Evolutionary conservation across 2,329 filamentous ascomycete species (phyloP), one percentile per base, ranked within the genome.

Genomic region (Bipolaris gigantea): DNA sequence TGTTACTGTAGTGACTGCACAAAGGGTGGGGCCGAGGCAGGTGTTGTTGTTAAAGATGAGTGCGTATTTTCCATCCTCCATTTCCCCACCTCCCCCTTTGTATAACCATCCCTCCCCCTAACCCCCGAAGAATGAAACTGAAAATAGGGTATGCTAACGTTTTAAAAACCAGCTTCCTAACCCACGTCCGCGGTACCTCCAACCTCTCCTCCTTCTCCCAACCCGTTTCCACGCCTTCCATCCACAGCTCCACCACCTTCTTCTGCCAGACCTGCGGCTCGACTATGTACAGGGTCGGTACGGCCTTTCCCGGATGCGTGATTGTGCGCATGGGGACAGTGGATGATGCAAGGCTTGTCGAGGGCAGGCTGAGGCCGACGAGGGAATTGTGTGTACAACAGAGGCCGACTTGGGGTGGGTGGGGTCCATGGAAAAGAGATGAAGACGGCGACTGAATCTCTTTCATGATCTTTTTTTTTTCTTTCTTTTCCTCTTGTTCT

Each of bases 1-100:
- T 87, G 84, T 70, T 77, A 87, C 73, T 87, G 85, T 66, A 66
- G 73, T 32, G 84, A 87, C 71, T 87, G 83, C 70, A 83, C 76
- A 63, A 87, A 87, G 62, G 75, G 87, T 53, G 85, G 81, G 0
- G 82, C 83, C 0, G 79, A 82, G 0, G 79, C 81, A 30, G 84
- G 82, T 67, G 83, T 87, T 61, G 75, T 73, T 39, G 64, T 85
- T 13, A 53, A 57, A 9, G 75, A 84, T 64, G 64, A 67, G 1
- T 58, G 79, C 53, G 49, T 59, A n/a, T 4, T 8, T 13, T 21
- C 5, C 5, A 5, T 21, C 21, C 21, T 21, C 21, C 21, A 3
- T 21, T 21, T 21, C 25, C 25, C 25, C 4, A 15, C n/a, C 7
- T 5, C 11, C 11, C 11, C 27, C 13, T 32, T 4, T 2, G n/a